A percentile compares a stretch with the other conserved stretches of the same genome.
These are phyloP conservation scores for Schoenoplectus triqueter DNA, from an alignment of 202 grass and related monocot species.

Conservation along the genomic window DNA sequence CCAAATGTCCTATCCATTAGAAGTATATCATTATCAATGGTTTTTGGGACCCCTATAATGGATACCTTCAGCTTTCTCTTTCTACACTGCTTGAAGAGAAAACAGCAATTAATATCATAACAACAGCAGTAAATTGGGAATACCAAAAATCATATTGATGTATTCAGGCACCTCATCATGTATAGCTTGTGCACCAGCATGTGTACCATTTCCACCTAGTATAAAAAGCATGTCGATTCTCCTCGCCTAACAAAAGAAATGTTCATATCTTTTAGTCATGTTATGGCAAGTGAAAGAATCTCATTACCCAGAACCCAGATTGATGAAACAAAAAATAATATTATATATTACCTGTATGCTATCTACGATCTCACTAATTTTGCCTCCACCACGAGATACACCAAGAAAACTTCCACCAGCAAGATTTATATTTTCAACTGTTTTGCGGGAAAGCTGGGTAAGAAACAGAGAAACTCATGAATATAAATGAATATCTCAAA, in stretches of 20 bases:
- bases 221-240: constrained; percentile 96
- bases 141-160: constrained; percentile 24
- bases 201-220: constrained; percentile 94
- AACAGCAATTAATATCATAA: constrained; percentile 30
- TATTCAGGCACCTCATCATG: constrained; percentile 71
- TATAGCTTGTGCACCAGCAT: constrained; percentile 91
- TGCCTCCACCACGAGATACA: constrained; percentile 83
- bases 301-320: not conserved
- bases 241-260: constrained; percentile 61
- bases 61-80: constrained; percentile 94
- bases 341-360: constrained; percentile 71
- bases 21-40: constrained; percentile 97
- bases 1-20: constrained; percentile 98
- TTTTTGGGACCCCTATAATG: constrained; percentile 88
- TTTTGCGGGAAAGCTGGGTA: constrained; percentile 68
- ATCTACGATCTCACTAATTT: constrained; percentile 84
- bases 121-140: constrained; percentile 4
- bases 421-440: constrained; percentile 98
- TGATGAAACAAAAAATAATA: constrained; percentile 17
- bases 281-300: constrained; percentile 16
- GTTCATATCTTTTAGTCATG: constrained; percentile 24
- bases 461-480: constrained; percentile 24
- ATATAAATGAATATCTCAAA: constrained; percentile 9
- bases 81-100: constrained; percentile 61
- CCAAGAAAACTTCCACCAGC: constrained; percentile 89